Percentiles rank a stretch among this genome's conserved stretches.
These are phyloP conservation scores for Clonostachys rosea DNA, from an alignment of 2,329 filamentous ascomycete genomes.

Conservation along the genomic window DNA sequence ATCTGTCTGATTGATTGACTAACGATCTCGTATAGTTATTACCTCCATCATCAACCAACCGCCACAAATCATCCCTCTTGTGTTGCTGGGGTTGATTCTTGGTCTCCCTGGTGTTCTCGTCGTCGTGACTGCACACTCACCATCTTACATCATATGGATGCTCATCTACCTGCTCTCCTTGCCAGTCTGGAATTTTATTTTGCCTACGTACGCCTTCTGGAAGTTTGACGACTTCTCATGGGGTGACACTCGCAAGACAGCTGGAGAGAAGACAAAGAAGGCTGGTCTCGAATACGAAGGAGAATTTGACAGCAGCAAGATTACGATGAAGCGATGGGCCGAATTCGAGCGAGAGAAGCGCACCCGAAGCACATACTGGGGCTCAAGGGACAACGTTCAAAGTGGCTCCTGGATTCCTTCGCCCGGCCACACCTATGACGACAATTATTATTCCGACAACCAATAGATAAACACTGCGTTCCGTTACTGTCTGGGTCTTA, in stretches of 20 bases:
- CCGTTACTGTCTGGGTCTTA: too few species aligned
- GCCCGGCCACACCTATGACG: too few species aligned
- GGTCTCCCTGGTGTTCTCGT: conserved; percentile 91
- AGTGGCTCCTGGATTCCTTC: too few species aligned
- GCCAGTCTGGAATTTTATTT: conserved; percentile 95
- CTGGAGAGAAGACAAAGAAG: conserved; percentile 84
- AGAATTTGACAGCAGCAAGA: conserved; percentile 97
- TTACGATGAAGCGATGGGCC: conserved; percentile 98
- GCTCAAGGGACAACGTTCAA: conserved; percentile 41
- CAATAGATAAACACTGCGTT: too few species aligned
- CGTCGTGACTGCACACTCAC: conserved; percentile 86
- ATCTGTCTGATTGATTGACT: background rate
- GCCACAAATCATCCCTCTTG: conserved; percentile 83
- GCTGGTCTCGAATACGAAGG: conserved; percentile 83
- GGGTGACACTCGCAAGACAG: conserved; percentile 96
- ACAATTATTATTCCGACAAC: too few species aligned
- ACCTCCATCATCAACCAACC: conserved; percentile 75
- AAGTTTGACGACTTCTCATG: conserved; percentile 99
- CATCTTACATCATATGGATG: conserved; percentile 96
- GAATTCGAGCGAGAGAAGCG: conserved; percentile 79
- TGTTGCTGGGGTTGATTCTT: conserved; percentile 85
- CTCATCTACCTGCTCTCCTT: conserved; percentile 89
- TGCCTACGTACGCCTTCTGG: conserved; percentile 95
- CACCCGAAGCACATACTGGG: conserved; percentile 44
- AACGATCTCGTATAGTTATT: conserved; percentile 52